A percentile compares a stretch with the other conserved stretches of the same genome.
Evolutionary conservation across 179 eudicot genomes (phyloP).

Genomic region (Spergularia azorica): DNA sequence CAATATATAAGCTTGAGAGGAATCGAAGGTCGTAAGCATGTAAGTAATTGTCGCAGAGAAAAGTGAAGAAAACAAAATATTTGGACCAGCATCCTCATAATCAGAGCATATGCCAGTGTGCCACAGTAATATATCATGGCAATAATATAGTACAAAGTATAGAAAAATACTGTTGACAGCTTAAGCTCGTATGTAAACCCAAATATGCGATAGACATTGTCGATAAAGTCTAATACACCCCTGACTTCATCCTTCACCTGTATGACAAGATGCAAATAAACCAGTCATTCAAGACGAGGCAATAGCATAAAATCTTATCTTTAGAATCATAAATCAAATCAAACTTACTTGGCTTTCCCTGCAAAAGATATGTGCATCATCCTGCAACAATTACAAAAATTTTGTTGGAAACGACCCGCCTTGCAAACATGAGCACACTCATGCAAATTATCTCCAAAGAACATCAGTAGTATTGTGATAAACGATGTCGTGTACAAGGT

Average conservation of each 20-base stretch:
- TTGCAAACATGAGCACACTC: not conserved
- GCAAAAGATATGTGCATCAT: slow-evolving; percentile 98
- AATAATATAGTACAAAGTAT: slow-evolving; percentile 1
- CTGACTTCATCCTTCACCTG: slow-evolving; percentile 97
- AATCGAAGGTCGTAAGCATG: no score
- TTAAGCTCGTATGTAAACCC: slow-evolving; percentile 90
- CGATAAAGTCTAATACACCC: slow-evolving; percentile 67
- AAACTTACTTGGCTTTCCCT: slow-evolving; percentile 80
- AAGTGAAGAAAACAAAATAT: no score
- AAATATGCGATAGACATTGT: slow-evolving; percentile 58
- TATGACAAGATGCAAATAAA: slow-evolving; percentile 9
- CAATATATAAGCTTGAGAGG: no score
- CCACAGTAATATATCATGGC: not conserved
- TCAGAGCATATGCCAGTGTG: no score
- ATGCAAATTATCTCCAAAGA: no score
- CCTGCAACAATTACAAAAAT: slow-evolving; percentile 49
- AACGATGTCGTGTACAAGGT: not conserved
- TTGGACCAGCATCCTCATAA: no score
- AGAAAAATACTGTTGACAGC: slow-evolving; percentile 72
- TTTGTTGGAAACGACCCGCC: slow-evolving; percentile 6
- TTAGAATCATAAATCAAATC: slow-evolving; percentile 21
- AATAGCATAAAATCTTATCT: not conserved
- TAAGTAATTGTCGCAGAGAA: no score
- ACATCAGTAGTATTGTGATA: not conserved
- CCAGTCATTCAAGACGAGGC: slow-evolving; percentile 2